Evolutionary conservation across 2,329 filamentous ascomycete genomes (phyloP), one percentile per base, ranked within the genome.

Genomic region (Clathrospora elynae): DNA sequence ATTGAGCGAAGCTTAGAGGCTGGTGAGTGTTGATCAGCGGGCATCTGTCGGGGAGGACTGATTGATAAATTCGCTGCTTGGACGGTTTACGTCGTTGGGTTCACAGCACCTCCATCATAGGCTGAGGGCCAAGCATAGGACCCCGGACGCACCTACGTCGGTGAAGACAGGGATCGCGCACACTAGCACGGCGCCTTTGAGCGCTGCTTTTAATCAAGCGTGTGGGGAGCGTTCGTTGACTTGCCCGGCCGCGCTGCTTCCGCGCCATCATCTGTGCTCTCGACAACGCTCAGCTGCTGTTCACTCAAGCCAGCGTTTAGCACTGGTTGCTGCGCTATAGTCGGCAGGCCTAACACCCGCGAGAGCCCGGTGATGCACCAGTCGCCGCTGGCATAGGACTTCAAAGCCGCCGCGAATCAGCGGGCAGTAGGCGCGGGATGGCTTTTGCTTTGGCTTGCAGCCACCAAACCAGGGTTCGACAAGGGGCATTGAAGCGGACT

Each of bases 101-200:
- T 57, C 61, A 63, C 60, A 60, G 54, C 53, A 62, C 55, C 51
- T 58, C 57, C 66, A 70, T 68, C 64, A 69, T 67, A 65, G 66
- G 65, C 65, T 66, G 55, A 46, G 36, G 41, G 63, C 62, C 64
- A 68, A 67, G 64, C 53, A 49, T 33, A 61, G 53, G 51, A 51
- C 59, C 63, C 61, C 55, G 54, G 58, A 51, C 54, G 49, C 55
- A 44, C 53, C 43, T 64, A 63, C 52, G 51, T 51, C 51, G 51
- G 46, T 49, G 57, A 14, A 6, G 38, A 37, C 53, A 50, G 46
- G 40, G 44, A 12, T 10, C 23, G 46, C 49, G 46, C 59, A 61
- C 55, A 51, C 34, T 40, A 31, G 23, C 35, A 38, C 46, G 49
- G 43, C 54, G 51, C 60, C 40, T 35, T 34, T 55, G 49, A 46